A percentile compares a stretch with the other conserved stretches of the same genome.
phyloP scores from a whole-genome alignment of 2,329 filamentous ascomycete genomes.

The Aureobasidium sp. region DNA sequence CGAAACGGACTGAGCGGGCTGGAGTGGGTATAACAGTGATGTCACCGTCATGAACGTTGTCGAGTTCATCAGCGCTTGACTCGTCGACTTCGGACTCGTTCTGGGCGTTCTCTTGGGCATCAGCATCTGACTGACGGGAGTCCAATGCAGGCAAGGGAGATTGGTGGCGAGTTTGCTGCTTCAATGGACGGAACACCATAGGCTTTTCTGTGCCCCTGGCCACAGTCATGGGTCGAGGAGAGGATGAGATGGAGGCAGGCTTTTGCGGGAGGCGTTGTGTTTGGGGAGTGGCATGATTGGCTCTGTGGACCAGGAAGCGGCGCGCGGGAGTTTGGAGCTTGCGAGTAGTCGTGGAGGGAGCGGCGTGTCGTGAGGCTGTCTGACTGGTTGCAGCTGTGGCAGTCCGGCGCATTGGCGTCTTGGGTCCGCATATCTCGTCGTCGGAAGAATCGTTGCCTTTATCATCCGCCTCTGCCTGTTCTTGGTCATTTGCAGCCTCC shows the following conservation, averaged over 20 bases:
- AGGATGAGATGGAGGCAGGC: background rate
- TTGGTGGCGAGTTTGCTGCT: constrained; percentile 7
- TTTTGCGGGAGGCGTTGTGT: constrained; percentile 19
- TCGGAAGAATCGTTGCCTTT: constrained; percentile 11
- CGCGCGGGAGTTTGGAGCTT: constrained; percentile 14
- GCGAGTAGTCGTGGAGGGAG: background rate
- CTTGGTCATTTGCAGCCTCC: background rate
- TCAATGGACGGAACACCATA: constrained; percentile 19
- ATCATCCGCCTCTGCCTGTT: background rate
- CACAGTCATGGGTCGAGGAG: constrained; percentile 19
- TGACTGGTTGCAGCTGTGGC: background rate
- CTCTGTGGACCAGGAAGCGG: constrained; percentile 2
- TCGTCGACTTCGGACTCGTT: background rate
- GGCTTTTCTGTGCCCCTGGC: constrained; percentile 13
- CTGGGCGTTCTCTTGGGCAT: background rate
- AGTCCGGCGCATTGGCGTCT: constrained; percentile 18
- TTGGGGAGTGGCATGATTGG: constrained; percentile 14
- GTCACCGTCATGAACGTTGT: background rate
- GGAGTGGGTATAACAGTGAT: background rate
- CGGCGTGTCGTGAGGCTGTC: background rate
- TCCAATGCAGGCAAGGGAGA: background rate
- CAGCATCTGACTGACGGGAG: background rate
- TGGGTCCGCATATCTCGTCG: constrained; percentile 20
- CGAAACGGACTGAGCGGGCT: background rate
- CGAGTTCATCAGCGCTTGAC: constrained; percentile 9